A percentile compares a stretch with the other conserved stretches of the same genome.
These are phyloP conservation scores for Penstemon newberryi DNA, from an alignment of 257 asterid genomes.

Conservation along the genomic window DNA sequence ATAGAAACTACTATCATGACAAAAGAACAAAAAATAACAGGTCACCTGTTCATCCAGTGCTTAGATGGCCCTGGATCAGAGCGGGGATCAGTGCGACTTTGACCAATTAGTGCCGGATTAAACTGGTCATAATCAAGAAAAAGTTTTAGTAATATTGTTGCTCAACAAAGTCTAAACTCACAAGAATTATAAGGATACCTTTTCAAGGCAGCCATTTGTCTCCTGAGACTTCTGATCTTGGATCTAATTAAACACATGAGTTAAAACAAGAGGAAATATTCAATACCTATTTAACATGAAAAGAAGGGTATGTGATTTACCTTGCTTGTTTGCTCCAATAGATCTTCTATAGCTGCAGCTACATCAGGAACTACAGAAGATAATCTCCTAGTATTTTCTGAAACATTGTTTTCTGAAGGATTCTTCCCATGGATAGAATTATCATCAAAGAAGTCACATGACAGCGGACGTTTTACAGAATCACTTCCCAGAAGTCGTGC, in stretches of 20 bases:
- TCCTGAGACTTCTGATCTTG: slow-evolving; percentile 68
- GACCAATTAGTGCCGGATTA: slow-evolving; percentile 59
- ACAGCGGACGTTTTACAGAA: slow-evolving; percentile 27
- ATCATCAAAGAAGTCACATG: slow-evolving; percentile 26
- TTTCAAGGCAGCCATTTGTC: slow-evolving; percentile 55
- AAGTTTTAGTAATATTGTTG: slow-evolving; percentile 28
- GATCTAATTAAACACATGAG: slow-evolving; percentile 51
- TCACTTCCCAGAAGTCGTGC: slow-evolving; percentile 48
- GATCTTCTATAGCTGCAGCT: slow-evolving; percentile 86
- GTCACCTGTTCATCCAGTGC: slow-evolving; percentile 74
- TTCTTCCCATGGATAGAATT: slow-evolving; percentile 26
- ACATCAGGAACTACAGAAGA: slow-evolving; percentile 72
- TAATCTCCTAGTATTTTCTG: slow-evolving; percentile 42
- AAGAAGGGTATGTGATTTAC: slow-evolving; percentile 39
- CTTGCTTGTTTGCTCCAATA: slow-evolving; percentile 90
- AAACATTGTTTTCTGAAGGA: slow-evolving; percentile 36
- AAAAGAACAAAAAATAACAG: slow-evolving; percentile 3
- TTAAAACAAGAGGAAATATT: slow-evolving; percentile 32
- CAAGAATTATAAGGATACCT: slow-evolving; percentile 54
- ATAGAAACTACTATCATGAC: neutral
- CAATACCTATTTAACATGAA: slow-evolving; percentile 19
- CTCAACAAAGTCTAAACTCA: slow-evolving; percentile 14
- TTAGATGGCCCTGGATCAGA: slow-evolving; percentile 57
- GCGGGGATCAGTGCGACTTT: slow-evolving; percentile 49
- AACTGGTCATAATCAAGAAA: slow-evolving; percentile 59